phyloP scores from a whole-genome alignment of 768 basidiomycete genomes.

The Dictyophora rubrovolvata region DNA sequence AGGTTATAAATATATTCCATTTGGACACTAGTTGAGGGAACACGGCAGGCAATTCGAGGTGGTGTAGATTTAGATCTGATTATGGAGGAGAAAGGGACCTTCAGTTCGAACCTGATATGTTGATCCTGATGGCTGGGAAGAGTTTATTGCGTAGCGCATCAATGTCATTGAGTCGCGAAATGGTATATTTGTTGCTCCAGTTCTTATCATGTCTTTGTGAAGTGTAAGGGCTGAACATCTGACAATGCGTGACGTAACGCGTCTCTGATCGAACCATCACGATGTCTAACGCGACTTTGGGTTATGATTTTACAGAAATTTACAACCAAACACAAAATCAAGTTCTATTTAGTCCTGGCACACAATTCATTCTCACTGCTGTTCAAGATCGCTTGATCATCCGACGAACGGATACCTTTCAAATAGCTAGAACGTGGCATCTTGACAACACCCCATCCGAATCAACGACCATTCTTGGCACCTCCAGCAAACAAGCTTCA shows the following conservation, averaged over 20 bases:
- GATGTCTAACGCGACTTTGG: conserved; percentile 9
- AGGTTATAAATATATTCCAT: too few relatives aligned
- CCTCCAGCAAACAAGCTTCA: conserved; percentile 20
- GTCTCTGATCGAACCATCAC: neutral
- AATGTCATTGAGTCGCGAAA: too few relatives aligned
- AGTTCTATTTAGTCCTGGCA: conserved; percentile 79
- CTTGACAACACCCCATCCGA: conserved; percentile 46
- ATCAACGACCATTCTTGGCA: conserved; percentile 34
- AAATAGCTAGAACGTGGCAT: conserved; percentile 73
- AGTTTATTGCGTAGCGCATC: too few relatives aligned
- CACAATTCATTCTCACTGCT: conserved; percentile 77
- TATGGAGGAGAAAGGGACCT: too few relatives aligned
- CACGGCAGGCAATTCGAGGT: too few relatives aligned
- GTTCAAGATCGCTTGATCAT: conserved; percentile 73
- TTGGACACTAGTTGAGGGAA: too few relatives aligned
- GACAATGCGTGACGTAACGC: neutral
- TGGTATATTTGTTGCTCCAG: too few relatives aligned
- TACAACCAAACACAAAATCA: conserved; percentile 56
- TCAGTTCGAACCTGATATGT: neutral
- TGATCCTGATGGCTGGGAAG: too few relatives aligned
- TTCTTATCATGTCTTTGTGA: too few relatives aligned
- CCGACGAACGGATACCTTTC: conserved; percentile 74
- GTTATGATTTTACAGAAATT: conserved; percentile 68
- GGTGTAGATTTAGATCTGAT: neutral
- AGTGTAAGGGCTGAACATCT: too few relatives aligned